Conservation (phyloP, 305 asterid species). For the Fraxinus angustifolia region DNA sequence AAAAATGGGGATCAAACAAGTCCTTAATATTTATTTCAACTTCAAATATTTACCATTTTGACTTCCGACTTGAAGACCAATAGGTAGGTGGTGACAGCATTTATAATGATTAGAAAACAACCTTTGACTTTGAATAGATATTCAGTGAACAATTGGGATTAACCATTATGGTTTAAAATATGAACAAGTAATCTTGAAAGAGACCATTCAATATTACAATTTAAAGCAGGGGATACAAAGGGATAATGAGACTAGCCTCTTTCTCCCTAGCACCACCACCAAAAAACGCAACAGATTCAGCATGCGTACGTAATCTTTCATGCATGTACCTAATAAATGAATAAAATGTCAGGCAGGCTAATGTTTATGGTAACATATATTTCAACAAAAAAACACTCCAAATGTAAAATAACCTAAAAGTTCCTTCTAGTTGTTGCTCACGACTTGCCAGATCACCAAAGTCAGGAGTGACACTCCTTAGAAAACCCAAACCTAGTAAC, state of each 20-base stretch:
- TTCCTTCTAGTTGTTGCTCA: constrained; percentile 94
- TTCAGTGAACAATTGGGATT: not conserved
- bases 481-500: constrained; percentile 93
- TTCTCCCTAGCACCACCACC: constrained; percentile 98
- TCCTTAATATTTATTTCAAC: not conserved
- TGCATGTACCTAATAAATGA: constrained; percentile 78
- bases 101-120: not conserved
- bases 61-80: not conserved
- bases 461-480: constrained; percentile 88
- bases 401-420: constrained; percentile 66
- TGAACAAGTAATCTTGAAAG: not conserved
- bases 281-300: constrained; percentile 98
- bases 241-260: constrained; percentile 47
- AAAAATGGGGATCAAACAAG: not conserved
- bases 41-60: not conserved
- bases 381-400: constrained; percentile 21
- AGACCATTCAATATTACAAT: not conserved
- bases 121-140: not conserved
- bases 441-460: constrained; percentile 83
- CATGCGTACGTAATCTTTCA: constrained; percentile 96
- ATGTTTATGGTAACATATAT: constrained; percentile 15
- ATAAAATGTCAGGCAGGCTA: constrained; percentile 20
- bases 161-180: not conserved
- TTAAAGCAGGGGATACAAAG: not conserved
- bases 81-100: not conserved